Evolutionary conservation across 805 yeast species (phyloP).

Genomic region (Nakazawaea laoshanensis): DNA sequence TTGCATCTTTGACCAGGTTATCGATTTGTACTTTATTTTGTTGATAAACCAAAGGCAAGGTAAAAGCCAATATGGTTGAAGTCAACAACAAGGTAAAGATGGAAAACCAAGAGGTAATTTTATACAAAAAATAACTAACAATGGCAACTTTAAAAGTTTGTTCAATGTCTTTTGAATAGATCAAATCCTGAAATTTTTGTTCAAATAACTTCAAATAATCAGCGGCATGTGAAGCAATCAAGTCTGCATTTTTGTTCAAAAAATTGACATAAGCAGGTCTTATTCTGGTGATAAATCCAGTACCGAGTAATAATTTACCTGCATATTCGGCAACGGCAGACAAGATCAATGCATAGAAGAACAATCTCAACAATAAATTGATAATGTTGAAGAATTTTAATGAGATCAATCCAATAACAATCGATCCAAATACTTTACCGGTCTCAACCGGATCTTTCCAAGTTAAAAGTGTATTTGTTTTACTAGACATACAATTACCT

Average conservation of each 20-base stretch:
- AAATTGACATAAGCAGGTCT: constrained; percentile 43
- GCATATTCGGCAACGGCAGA: constrained; percentile 73
- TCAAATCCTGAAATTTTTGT: constrained; percentile 41
- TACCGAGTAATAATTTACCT: constrained; percentile 66
- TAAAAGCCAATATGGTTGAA: constrained; percentile 54
- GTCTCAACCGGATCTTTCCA: constrained; percentile 75
- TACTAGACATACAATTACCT: constrained; percentile 20
- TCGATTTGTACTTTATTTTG: constrained; percentile 74
- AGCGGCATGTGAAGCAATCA: constrained; percentile 26
- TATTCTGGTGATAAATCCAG: constrained; percentile 73
- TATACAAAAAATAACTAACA: constrained; percentile 53
- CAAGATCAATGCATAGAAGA: constrained; percentile 45
- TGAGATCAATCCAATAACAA: constrained; percentile 44
- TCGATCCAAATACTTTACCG: constrained; percentile 65
- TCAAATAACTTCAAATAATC: constrained; percentile 40
- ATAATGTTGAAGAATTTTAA: constrained; percentile 57
- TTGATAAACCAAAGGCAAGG: constrained; percentile 68
- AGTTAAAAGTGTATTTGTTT: constrained; percentile 36
- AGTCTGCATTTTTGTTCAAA: constrained; percentile 19
- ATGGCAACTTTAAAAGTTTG: constrained; percentile 68
- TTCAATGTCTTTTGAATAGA: constrained; percentile 65
- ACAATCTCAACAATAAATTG: constrained; percentile 50
- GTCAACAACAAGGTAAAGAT: constrained; percentile 57
- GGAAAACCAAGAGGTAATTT: constrained; percentile 69
- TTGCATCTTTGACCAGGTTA: constrained; percentile 40